Conservation (phyloP, 208 protist species). For the Leptomonas seymouri region DNA sequence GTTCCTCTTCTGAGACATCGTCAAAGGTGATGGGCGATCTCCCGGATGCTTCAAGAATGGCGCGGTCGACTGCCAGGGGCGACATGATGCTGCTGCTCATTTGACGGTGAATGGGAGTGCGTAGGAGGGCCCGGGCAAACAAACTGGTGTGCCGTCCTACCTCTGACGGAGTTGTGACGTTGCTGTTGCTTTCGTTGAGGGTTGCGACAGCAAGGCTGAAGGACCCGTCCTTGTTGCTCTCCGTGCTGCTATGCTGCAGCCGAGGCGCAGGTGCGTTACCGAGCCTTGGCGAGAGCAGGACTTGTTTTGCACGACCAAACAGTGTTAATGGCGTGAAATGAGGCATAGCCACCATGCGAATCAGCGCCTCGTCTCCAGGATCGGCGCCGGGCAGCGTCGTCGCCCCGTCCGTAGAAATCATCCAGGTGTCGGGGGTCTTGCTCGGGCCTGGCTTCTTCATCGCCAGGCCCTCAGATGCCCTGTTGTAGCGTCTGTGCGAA, state of each 20-base stretch:
- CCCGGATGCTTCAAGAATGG: conserved; percentile 19
- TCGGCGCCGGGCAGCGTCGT: not conserved
- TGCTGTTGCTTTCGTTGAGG: not conserved
- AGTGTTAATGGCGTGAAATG: not conserved
- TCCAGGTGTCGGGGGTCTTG: not conserved
- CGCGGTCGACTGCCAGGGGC: conserved; percentile 12
- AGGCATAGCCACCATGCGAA: conserved; percentile 1
- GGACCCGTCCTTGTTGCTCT: not conserved
- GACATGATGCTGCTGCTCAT: conserved; percentile 10
- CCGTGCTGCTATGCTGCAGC: not conserved
- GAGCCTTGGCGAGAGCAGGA: conserved; percentile 4
- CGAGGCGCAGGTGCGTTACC: not conserved
- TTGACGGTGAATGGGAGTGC: conserved; percentile 11
- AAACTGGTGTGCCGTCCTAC: not conserved
- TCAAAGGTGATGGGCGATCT: conserved; percentile 17
- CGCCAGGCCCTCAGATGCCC: conserved; percentile 4
- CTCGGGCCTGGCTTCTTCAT: conserved; percentile 8
- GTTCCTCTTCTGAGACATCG: not conserved
- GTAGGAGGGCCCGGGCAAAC: conserved; percentile 9
- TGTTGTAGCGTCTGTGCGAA: conserved; percentile 1
- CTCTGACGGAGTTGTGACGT: not conserved
- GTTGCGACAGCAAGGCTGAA: not conserved
- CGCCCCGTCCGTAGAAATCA: too few species aligned
- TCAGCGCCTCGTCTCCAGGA: conserved; percentile 8
- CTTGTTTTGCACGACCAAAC: conserved; percentile 18